Conservation (phyloP, 345 rosid species). For the Lumnitzera littorea region DNA sequence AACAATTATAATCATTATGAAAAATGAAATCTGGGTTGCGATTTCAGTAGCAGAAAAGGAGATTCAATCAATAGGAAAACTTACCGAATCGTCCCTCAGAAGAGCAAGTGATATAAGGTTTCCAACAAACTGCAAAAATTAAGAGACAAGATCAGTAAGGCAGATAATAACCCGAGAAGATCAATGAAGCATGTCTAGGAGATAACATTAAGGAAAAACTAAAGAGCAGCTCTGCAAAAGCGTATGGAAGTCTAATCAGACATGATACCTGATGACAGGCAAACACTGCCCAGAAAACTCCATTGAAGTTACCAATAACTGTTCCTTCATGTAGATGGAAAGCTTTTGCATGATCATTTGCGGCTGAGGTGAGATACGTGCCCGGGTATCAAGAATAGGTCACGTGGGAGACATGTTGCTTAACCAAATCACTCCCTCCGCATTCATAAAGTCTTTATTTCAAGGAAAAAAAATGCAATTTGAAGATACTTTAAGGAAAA, state of each 20-base stretch:
- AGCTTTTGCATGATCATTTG: slow-evolving; percentile 66
- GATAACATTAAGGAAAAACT: background rate
- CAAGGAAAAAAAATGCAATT: too few relatives aligned
- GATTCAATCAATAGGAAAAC: background rate
- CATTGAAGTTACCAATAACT: slow-evolving; percentile 76
- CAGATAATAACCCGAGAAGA: background rate
- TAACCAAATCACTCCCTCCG: background rate
- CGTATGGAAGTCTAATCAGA: background rate
- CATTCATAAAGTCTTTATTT: too few relatives aligned
- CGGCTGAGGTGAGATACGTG: slow-evolving; percentile 82
- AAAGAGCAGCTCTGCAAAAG: background rate
- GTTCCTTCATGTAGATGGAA: slow-evolving; percentile 56
- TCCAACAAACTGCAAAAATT: slow-evolving; percentile 60
- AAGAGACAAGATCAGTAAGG: background rate
- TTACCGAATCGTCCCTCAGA: slow-evolving; percentile 50
- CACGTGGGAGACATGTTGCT: background rate
- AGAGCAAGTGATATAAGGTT: slow-evolving; percentile 79
- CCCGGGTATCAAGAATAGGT: slow-evolving; percentile 38
- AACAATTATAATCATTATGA: too few relatives aligned
- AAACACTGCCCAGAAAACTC: slow-evolving; percentile 85
- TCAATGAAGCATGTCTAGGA: background rate
- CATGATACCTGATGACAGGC: slow-evolving; percentile 76
- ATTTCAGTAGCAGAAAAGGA: too few relatives aligned
- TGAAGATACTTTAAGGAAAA: too few relatives aligned
- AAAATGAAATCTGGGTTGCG: too few relatives aligned